phyloP scores from a whole-genome alignment of 176 grass and related monocot species.

The Zizania latifolia region DNA sequence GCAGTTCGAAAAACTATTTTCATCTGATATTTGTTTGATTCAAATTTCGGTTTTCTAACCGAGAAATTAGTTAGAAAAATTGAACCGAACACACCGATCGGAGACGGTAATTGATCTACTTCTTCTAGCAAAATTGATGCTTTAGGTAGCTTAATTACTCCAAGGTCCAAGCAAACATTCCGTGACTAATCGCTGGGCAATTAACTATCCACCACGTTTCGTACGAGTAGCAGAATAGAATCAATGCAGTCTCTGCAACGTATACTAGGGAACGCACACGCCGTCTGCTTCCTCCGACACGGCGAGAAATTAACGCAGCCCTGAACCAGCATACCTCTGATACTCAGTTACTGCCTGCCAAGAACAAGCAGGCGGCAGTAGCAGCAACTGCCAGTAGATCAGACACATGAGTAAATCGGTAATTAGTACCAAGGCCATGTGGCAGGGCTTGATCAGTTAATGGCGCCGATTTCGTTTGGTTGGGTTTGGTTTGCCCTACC shows the following conservation, averaged over 20 bases:
- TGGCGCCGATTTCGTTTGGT: conserved; percentile 13
- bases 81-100: too few relatives aligned
- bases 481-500: neutral
- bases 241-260: neutral
- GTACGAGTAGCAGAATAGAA: neutral
- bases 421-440: neutral
- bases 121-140: neutral
- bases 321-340: neutral
- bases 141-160: neutral
- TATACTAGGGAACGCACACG: neutral
- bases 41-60: too few relatives aligned
- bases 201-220: neutral
- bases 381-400: neutral
- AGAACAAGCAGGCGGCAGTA: neutral
- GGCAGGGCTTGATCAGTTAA: neutral
- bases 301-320: neutral
- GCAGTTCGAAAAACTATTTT: too few relatives aligned
- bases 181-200: neutral
- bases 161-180: neutral
- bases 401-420: neutral
- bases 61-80: too few relatives aligned
- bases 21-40: too few relatives aligned
- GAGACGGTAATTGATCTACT: neutral
- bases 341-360: neutral
- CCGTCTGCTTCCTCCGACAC: neutral